Percentiles rank a stretch among this genome's conserved stretches.
Conservation (phyloP, 768 basidiomycete species). For the Xerocomellus dryophilus region DNA sequence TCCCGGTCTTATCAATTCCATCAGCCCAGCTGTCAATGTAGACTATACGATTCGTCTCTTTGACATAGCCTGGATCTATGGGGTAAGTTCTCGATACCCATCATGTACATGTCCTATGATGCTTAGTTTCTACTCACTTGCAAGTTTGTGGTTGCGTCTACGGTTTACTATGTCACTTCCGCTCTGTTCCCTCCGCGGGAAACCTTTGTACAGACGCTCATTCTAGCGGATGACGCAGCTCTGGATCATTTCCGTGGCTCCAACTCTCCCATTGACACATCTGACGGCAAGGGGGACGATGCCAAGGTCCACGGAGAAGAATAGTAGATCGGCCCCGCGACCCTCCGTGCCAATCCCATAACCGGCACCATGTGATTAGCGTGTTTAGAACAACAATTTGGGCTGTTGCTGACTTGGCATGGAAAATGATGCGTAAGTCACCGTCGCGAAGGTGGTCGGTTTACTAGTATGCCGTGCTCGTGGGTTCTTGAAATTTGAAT, state of each 20-base stretch:
- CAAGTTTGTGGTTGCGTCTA: conserved; percentile 25
- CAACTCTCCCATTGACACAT: neutral
- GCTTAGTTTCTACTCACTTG: neutral
- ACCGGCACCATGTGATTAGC: conserved; percentile 1
- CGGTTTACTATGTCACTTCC: conserved; percentile 28
- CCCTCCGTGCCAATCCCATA: conserved; percentile 9
- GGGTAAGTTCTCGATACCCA: conserved; percentile 42
- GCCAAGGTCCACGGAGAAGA: conserved; percentile 1
- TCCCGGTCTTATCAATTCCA: conserved; percentile 73
- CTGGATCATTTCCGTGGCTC: neutral
- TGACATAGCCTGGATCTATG: conserved; percentile 74
- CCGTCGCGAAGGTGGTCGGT: conserved; percentile 15
- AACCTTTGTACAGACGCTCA: conserved; percentile 26
- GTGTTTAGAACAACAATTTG: neutral
- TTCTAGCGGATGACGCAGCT: conserved; percentile 19
- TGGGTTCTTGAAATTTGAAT: neutral
- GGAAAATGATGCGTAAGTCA: conserved; percentile 4
- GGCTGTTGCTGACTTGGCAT: neutral
- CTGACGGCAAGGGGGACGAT: neutral
- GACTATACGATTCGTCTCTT: conserved; percentile 58
- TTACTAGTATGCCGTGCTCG: neutral
- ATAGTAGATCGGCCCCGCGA: conserved; percentile 2
- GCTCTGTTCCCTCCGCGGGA: conserved; percentile 24
- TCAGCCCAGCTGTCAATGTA: conserved; percentile 62
- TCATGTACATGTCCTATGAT: neutral